A percentile compares a stretch with the other conserved stretches of the same genome.
These are phyloP conservation scores for Botrytis porri DNA, from an alignment of 2,329 filamentous ascomycete genomes.

Conservation along the genomic window DNA sequence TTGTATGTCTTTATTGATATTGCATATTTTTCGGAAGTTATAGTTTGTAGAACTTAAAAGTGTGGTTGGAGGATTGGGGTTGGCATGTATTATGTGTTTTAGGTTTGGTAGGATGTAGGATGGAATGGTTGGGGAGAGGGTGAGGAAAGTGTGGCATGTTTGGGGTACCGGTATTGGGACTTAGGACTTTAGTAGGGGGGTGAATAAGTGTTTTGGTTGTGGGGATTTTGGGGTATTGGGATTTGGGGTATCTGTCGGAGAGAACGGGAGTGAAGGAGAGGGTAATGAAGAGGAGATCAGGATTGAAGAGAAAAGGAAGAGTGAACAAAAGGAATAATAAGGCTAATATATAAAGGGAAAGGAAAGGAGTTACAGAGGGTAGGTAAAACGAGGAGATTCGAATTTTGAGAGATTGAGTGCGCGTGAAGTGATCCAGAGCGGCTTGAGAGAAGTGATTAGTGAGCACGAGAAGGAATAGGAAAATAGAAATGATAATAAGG, in stretches of 20 bases:
- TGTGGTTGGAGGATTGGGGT: too few relatives aligned
- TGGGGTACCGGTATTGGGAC: background rate
- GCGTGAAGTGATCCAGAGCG: background rate
- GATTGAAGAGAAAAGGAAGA: background rate
- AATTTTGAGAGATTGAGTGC: background rate
- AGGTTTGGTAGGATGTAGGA: too few relatives aligned
- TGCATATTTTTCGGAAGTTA: background rate
- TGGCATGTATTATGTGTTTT: too few relatives aligned
- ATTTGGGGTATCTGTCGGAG: background rate
- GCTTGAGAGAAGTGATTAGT: background rate
- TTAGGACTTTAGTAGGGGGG: background rate
- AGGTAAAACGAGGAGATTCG: background rate
- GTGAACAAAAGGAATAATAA: background rate
- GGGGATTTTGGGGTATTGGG: background rate
- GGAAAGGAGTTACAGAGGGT: too few relatives aligned
- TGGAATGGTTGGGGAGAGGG: too few relatives aligned
- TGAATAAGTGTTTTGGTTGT: background rate
- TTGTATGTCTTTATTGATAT: background rate
- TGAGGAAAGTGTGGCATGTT: background rate
- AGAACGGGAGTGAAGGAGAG: background rate
- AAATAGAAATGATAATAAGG: background rate
- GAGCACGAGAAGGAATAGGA: background rate
- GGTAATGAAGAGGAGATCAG: too few relatives aligned
- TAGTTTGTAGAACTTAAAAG: too few relatives aligned
- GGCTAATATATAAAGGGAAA: too few relatives aligned